Evolutionary conservation across 345 rosid genomes (phyloP).

Genomic region (Gossypium stocksii): DNA sequence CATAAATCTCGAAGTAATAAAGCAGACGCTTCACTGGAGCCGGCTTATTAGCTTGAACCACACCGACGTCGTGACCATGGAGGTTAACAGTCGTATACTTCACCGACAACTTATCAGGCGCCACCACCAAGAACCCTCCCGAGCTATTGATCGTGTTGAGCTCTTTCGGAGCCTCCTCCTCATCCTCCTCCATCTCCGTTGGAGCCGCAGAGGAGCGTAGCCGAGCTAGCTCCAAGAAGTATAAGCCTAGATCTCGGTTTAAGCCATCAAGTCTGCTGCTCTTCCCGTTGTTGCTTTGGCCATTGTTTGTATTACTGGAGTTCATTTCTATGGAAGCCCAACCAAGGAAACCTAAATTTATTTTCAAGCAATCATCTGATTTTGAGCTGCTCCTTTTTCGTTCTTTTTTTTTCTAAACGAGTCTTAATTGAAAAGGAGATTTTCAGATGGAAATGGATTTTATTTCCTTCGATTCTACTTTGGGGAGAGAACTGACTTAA

Average conservation of each 20-base stretch:
- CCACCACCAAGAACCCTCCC: constrained; percentile 73
- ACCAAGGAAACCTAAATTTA: too few relatives aligned
- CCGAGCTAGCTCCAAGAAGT: constrained; percentile 49
- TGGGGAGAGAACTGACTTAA: too few relatives aligned
- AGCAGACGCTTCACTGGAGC: constrained; percentile 68
- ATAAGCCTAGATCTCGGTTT: constrained; percentile 41
- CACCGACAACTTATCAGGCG: constrained; percentile 73
- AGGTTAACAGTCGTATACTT: constrained; percentile 56
- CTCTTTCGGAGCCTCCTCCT: constrained; percentile 78
- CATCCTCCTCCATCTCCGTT: constrained; percentile 41
- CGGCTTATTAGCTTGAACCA: constrained; percentile 74
- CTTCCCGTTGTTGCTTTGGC: constrained; percentile 23
- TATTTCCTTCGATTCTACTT: too few relatives aligned
- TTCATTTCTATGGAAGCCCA: constrained; percentile 16
- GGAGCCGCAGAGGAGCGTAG: constrained; percentile 20
- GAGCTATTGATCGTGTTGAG: constrained; percentile 84
- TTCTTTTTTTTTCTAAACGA: too few relatives aligned
- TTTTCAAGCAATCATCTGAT: too few relatives aligned
- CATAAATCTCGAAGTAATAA: constrained; percentile 91
- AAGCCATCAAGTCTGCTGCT: constrained; percentile 17
- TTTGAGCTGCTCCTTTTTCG: too few relatives aligned
- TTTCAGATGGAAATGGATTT: too few relatives aligned
- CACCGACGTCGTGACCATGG: constrained; percentile 89
- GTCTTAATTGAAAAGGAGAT: too few relatives aligned
- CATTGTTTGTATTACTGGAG: constrained; percentile 16